phyloP scores from a whole-genome alignment of 2,329 filamentous ascomycete species.

The Verticillium zaregamsianum region DNA sequence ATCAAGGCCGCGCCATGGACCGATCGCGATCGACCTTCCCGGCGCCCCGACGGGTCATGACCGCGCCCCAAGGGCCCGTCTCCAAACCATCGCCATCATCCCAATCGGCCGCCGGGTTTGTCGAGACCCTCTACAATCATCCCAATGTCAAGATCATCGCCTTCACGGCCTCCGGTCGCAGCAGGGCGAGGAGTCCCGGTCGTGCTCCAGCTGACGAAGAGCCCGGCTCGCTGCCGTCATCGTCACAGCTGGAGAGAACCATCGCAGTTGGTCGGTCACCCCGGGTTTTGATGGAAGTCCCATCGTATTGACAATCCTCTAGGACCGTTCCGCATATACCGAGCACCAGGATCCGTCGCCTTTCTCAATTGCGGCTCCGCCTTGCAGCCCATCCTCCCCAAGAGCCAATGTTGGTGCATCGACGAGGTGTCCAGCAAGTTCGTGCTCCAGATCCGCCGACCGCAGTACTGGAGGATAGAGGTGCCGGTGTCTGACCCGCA shows the following conservation, averaged over 20 bases:
- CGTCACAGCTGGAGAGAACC: conserved; percentile 72
- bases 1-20: neutral
- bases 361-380: conserved; percentile 84
- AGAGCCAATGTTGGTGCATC: conserved; percentile 92
- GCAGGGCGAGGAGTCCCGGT: conserved; percentile 25
- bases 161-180: conserved; percentile 38
- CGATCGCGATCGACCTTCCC: conserved; percentile 12
- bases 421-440: conserved; percentile 77
- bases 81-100: conserved; percentile 17
- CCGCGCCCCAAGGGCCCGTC: conserved; percentile 26
- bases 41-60: conserved; percentile 30
- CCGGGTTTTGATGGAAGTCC: neutral
- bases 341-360: conserved; percentile 78
- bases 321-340: conserved; percentile 79
- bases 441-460: conserved; percentile 77
- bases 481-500: conserved; percentile 63
- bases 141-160: conserved; percentile 65
- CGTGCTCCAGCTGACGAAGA: conserved; percentile 36
- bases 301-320: neutral
- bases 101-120: conserved; percentile 25
- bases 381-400: conserved; percentile 80
- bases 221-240: conserved; percentile 66
- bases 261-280: conserved; percentile 66
- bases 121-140: conserved; percentile 73
- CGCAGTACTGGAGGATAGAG: conserved; percentile 89